These are phyloP conservation scores for Coleophoma crateriformis DNA, from an alignment of 2,329 filamentous ascomycete genomes.

Conservation along the genomic window DNA sequence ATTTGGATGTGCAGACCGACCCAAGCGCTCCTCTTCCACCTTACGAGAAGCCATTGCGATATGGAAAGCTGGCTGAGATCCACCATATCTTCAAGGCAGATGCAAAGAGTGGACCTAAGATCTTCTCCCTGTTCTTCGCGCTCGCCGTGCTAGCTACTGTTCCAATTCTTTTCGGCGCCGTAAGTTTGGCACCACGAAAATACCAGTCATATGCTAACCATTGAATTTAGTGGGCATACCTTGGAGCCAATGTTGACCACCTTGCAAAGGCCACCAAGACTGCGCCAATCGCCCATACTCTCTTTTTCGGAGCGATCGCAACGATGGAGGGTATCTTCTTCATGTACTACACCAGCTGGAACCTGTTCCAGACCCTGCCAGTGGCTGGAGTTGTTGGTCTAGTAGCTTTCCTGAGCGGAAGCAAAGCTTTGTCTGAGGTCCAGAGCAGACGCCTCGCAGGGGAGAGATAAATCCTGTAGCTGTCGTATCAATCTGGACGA, in stretches of 20 bases:
- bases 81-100: slow-evolving; percentile 84
- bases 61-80: slow-evolving; percentile 79
- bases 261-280: slow-evolving; percentile 66
- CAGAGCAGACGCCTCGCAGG: slow-evolving; percentile 81
- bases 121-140: slow-evolving; percentile 75
- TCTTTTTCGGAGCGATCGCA: slow-evolving; percentile 84
- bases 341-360: slow-evolving; percentile 90
- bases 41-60: slow-evolving; percentile 68
- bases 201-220: no score
- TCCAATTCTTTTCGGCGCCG: slow-evolving; percentile 65
- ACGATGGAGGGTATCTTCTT: slow-evolving; percentile 90
- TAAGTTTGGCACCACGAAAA: slow-evolving; percentile 36
- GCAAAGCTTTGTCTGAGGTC: slow-evolving; percentile 86
- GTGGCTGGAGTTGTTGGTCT: slow-evolving; percentile 61
- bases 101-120: slow-evolving; percentile 71
- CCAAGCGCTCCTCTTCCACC: slow-evolving; percentile 51
- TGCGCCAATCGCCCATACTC: slow-evolving; percentile 72
- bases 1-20: slow-evolving; percentile 62
- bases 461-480: slow-evolving; percentile 37
- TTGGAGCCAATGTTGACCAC: slow-evolving; percentile 82
- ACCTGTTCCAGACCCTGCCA: slow-evolving; percentile 82
- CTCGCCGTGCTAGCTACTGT: slow-evolving; percentile 67
- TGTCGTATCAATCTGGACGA: neutral
- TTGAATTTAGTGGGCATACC: slow-evolving; percentile 60
- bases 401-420: slow-evolving; percentile 79